These are phyloP conservation scores for Galeopsis tetrahit DNA, from an alignment of 257 asterid species.

Conservation along the genomic window DNA sequence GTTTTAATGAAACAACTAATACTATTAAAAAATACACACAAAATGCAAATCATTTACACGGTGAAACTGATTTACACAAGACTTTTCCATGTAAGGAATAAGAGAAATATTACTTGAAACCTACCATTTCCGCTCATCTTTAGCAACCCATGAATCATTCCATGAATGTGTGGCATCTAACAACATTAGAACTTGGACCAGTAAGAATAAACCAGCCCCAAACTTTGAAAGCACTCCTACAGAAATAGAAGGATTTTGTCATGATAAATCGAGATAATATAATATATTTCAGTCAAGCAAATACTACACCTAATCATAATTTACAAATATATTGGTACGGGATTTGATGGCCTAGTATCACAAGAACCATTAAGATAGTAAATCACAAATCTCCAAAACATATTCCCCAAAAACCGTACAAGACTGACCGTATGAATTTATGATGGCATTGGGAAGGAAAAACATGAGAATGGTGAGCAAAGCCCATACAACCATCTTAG, in stretches of 20 bases:
- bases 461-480: slow-evolving; percentile 83
- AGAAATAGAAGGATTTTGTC: slow-evolving; percentile 29
- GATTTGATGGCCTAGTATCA: background rate
- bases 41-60: too few species aligned
- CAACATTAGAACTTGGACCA: slow-evolving; percentile 82
- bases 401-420: background rate
- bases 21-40: too few species aligned
- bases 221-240: slow-evolving; percentile 87
- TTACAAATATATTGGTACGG: background rate
- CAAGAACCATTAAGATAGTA: background rate
- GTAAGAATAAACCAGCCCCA: slow-evolving; percentile 93
- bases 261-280: slow-evolving; percentile 1
- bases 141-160: slow-evolving; percentile 98
- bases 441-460: slow-evolving; percentile 75
- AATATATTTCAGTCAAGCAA: background rate
- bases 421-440: slow-evolving; percentile 67
- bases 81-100: background rate
- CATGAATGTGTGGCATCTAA: slow-evolving; percentile 93
- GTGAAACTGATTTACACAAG: too few species aligned
- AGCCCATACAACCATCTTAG: slow-evolving; percentile 80
- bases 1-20: too few species aligned
- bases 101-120: slow-evolving; percentile 32
- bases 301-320: background rate
- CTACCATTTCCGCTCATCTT: slow-evolving; percentile 94
- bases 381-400: background rate